These are phyloP conservation scores for Cylindrotheca fusiformis DNA, from an alignment of 108 stramenopile species.

Conservation along the genomic window DNA sequence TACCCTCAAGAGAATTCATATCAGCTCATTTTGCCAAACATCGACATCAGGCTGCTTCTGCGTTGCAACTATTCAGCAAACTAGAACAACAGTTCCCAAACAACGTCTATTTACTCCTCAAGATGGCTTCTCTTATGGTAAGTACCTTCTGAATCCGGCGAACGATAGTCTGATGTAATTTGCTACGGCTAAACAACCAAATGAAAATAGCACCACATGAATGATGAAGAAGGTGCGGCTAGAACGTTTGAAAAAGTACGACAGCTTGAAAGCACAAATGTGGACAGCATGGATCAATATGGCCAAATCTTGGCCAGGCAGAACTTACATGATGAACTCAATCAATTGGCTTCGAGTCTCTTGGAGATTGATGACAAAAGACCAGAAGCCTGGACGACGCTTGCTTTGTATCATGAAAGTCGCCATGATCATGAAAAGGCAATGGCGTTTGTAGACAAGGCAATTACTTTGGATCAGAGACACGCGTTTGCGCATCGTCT, in stretches of 20 bases:
- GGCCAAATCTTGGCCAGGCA: conserved; percentile 57
- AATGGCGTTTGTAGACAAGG: conserved; percentile 72
- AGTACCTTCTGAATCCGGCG: conserved; percentile 13
- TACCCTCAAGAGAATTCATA: conserved; percentile 30
- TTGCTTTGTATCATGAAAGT: conserved; percentile 74
- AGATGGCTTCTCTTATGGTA: conserved; percentile 60
- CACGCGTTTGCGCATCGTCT: conserved; percentile 75
- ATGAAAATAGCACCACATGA: conserved; percentile 53
- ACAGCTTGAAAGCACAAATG: conserved; percentile 41
- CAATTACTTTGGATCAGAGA: conserved; percentile 70
- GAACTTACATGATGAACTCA: conserved; percentile 49
- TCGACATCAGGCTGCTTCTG: conserved; percentile 33
- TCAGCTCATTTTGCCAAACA: conserved; percentile 38
- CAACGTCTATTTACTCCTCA: conserved; percentile 64
- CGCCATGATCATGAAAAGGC: conserved; percentile 73
- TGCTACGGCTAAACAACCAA: not conserved
- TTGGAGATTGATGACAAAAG: conserved; percentile 71
- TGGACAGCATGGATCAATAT: conserved; percentile 76
- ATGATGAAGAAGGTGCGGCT: conserved; percentile 52
- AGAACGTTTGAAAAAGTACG: conserved; percentile 51
- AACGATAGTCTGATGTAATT: conserved; percentile 1
- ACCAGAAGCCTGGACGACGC: conserved; percentile 74
- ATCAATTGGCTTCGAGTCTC: conserved; percentile 57
- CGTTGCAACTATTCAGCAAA: conserved; percentile 51
- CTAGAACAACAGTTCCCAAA: conserved; percentile 65